Evolutionary conservation across 495 filamentous ascomycete genomes (phyloP).

Genomic region (Neurospora africana): DNA sequence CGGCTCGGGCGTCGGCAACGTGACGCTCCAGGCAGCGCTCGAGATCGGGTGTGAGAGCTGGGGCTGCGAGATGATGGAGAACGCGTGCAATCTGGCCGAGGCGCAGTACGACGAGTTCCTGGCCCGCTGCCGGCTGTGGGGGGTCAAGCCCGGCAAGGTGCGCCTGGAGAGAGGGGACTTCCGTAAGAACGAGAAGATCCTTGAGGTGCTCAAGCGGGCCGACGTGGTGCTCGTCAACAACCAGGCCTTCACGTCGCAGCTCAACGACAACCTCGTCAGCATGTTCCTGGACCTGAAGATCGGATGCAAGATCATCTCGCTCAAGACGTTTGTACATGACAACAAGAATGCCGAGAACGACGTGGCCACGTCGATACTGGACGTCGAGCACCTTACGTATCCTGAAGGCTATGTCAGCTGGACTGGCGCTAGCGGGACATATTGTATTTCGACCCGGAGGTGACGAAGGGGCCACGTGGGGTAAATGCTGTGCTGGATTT

Average conservation of each 20-base stretch:
- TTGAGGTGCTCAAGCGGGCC: slow-evolving; percentile 62
- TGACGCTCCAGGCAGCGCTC: slow-evolving; percentile 86
- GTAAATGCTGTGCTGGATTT: background rate
- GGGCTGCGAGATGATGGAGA: slow-evolving; percentile 92
- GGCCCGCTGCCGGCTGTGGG: slow-evolving; percentile 81
- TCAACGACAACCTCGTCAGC: slow-evolving; percentile 77
- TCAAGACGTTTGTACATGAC: slow-evolving; percentile 37
- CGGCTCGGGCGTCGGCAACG: slow-evolving; percentile 91
- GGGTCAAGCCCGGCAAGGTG: slow-evolving; percentile 67
- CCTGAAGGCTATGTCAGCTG: slow-evolving; percentile 82
- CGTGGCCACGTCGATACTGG: slow-evolving; percentile 62
- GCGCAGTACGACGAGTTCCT: slow-evolving; percentile 79
- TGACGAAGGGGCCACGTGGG: slow-evolving; percentile 6
- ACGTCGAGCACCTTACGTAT: slow-evolving; percentile 65
- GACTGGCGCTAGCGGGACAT: slow-evolving; percentile 73
- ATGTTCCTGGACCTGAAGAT: slow-evolving; percentile 93
- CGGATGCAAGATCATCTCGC: slow-evolving; percentile 68
- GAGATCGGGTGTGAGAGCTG: slow-evolving; percentile 91
- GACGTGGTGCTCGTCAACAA: slow-evolving; percentile 97
- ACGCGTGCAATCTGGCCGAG: slow-evolving; percentile 73
- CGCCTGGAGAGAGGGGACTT: slow-evolving; percentile 79
- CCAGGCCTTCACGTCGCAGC: slow-evolving; percentile 76
- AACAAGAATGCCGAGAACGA: slow-evolving; percentile 40
- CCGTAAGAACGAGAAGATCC: slow-evolving; percentile 58
- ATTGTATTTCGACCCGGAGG: slow-evolving; percentile 83